These are phyloP conservation scores for Myxozyma geophila DNA, from an alignment of 805 yeast species.

Conservation along the genomic window DNA sequence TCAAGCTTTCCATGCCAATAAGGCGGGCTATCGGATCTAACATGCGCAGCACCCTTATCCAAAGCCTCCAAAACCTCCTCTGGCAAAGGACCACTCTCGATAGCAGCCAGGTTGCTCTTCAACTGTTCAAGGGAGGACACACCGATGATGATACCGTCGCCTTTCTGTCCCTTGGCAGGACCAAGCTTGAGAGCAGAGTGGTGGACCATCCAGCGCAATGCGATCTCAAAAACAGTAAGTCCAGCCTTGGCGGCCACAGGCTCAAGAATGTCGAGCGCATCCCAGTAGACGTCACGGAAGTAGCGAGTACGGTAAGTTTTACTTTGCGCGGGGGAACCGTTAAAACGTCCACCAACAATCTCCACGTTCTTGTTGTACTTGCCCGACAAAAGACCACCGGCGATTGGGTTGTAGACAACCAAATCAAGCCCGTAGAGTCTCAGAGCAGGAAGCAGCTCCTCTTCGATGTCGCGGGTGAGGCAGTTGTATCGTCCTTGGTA, in stretches of 20 bases:
- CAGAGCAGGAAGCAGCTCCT: slow-evolving; percentile 39
- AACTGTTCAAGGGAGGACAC: slow-evolving; percentile 21
- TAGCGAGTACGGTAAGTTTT: slow-evolving; percentile 14
- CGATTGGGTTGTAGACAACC: slow-evolving; percentile 38
- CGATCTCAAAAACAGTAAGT: slow-evolving; percentile 19
- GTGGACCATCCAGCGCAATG: slow-evolving; percentile 27
- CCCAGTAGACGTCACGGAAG: slow-evolving; percentile 26
- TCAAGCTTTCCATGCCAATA: slow-evolving; percentile 28
- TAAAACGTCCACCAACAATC: slow-evolving; percentile 4
- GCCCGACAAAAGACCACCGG: slow-evolving; percentile 29
- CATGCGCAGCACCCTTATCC: slow-evolving; percentile 39
- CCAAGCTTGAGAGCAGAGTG: slow-evolving; percentile 25
- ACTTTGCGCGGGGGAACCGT: slow-evolving; percentile 4
- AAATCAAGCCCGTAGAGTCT: slow-evolving; percentile 37
- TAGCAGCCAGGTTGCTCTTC: slow-evolving; percentile 18
- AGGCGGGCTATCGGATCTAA: slow-evolving; percentile 38
- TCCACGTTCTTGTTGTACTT: slow-evolving; percentile 15
- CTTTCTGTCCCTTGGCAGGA: slow-evolving; percentile 15
- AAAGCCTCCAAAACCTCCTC: slow-evolving; percentile 36
- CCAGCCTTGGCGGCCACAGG: slow-evolving; percentile 20
- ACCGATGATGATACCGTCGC: slow-evolving; percentile 30
- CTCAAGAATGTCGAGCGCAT: slow-evolving; percentile 20
- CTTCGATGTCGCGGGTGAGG: slow-evolving; percentile 38
- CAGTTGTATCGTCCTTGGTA: slow-evolving; percentile 42
- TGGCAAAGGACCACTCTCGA: slow-evolving; percentile 40